Base-by-base conservation (phyloP, 176 grass and related monocot species). In the Juncus effusus region DNA sequence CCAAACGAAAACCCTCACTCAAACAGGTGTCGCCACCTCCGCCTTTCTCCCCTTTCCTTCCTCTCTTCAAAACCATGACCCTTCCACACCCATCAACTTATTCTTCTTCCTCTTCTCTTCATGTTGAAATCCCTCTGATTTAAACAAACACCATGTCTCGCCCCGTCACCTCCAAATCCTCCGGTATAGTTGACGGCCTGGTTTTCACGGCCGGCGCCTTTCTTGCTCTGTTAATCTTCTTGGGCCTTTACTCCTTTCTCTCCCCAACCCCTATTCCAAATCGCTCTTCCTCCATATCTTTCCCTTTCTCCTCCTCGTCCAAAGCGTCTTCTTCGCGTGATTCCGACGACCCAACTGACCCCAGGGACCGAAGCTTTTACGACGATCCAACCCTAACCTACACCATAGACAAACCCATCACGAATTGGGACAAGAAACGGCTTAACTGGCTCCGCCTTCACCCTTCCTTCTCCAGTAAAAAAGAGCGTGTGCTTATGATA, bases 401-500 rank as follows among this genome's bases (percentile, higher is more conserved):
- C 87, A 81, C 87, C 62, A 42, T 96, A 63, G 87, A 83, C 79
- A 51, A 75, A 9, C 77, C 69, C 13, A 60, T 96, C 61, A 2
- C 56, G 13, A 64, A 84, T 42, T 96, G 92, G 92, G 92, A 96
- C 77, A 58, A 64, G 69, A 96, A 86, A 81, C 87, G 92, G 19
- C 69, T 45, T 9, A 72, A 49, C 10, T 91, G 92, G 92, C 62
- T 79, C 45, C 79, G 77, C 58, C 81, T 79, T 16, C 84, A 79
- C 61, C 76, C 82, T 55, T 66, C 61, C 47, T 41, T 85, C 10
- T 41, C 39, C 51, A 13, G 8, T 4, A 35, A 8, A 7, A 38
- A 0, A 11, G 87, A 88, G 79, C 65, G 84, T 55, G 74, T 96
- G 0, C 62, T 96, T n/a, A 83, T 96, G 87, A 74, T 96, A 37